Base-by-base conservation (phyloP, 192 early-diverging fungal genomes). In the Umbelopsis isabellina region DNA sequence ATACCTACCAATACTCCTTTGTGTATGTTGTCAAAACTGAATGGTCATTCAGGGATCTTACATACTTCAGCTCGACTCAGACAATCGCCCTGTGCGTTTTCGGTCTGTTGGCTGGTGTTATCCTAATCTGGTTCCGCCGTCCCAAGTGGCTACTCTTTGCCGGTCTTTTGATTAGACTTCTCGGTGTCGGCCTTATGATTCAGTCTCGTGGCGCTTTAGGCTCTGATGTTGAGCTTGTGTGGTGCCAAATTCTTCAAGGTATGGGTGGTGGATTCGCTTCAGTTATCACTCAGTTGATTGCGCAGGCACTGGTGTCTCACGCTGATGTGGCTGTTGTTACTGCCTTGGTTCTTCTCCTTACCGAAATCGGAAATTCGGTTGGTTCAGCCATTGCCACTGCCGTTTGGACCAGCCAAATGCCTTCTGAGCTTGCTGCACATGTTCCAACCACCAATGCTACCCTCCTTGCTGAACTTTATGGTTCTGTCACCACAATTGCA, bases 151-250 rank as follows among this genome's bases (percentile, higher is more conserved):
- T 76, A 33, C 50, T 68, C n/a, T 71, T 70, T 70, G 48, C 13
- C 20, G 75, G 75, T 58, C 49, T 72, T 33, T 22, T 44, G 23
- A 22, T 76, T 22, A 30, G 50, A 22, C 47, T 76, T 47, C 48
- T 76, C 27, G 75, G 75, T 64, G 47, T 76, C 67, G 75, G 69
- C 33, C 37, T 76, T 16, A 76, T 76, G 75, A 76, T 76, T 64
- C 75, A 70, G 33, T 70, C 75, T 49, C 75, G 75, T 49, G 65
- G 67, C 16, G 69, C 75, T 20, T 30, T 1, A n/a, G 50, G 69
- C 0, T 71, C 75, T 23, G 50, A 71, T 44, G 74, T 66, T 18
- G 71, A 71, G 30, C 41, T 71, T 30, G 51, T 76, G n/a, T 47
- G 70, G 52, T 70, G 69, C 7, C 69, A 76, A 61, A 23, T 35